A percentile compares a stretch with the other conserved stretches of the same genome.
Evolutionary conservation across 2,329 filamentous ascomycete genomes (phyloP).

Genomic region (Aspergillus sp.): DNA sequence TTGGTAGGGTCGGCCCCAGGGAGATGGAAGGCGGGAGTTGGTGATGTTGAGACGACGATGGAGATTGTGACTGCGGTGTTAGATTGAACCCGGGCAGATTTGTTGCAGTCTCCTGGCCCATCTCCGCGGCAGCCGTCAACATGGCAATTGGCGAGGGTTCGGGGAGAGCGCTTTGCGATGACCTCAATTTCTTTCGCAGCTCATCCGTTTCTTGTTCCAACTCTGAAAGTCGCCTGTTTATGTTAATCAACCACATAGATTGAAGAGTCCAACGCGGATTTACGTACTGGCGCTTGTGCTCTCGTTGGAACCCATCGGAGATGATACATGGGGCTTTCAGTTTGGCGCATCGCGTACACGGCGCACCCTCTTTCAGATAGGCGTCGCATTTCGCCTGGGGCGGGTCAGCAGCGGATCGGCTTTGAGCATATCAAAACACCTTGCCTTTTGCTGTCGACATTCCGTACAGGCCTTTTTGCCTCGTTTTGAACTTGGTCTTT

Average conservation of each 20-base stretch:
- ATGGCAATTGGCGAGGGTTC: slow-evolving; percentile 26
- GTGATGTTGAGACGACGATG: slow-evolving; percentile 19
- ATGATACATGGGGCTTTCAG: slow-evolving; percentile 36
- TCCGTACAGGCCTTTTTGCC: slow-evolving; percentile 44
- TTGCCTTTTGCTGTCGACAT: slow-evolving; percentile 44
- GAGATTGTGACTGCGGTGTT: slow-evolving; percentile 20
- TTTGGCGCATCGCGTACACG: slow-evolving; percentile 40
- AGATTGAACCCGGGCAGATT: not conserved
- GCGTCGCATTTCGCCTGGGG: slow-evolving; percentile 40
- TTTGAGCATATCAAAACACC: not conserved
- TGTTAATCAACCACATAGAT: not conserved
- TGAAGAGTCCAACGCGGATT: no score
- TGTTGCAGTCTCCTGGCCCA: slow-evolving; percentile 21
- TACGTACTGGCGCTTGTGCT: slow-evolving; percentile 42
- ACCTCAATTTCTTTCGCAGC: slow-evolving; percentile 33
- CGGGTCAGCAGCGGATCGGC: not conserved
- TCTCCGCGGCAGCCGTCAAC: slow-evolving; percentile 31
- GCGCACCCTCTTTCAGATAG: slow-evolving; percentile 31
- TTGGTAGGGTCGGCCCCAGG: slow-evolving; percentile 13
- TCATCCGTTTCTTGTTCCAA: slow-evolving; percentile 39
- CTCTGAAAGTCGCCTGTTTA: slow-evolving; percentile 34
- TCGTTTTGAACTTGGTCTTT: slow-evolving; percentile 16
- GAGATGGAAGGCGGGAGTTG: slow-evolving; percentile 21
- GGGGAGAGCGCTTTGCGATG: slow-evolving; percentile 21
- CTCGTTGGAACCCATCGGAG: slow-evolving; percentile 44